A percentile compares a stretch with the other conserved stretches of the same genome.
Evolutionary conservation across 768 basidiomycete genomes (phyloP).

Genomic region (Dendrothele bispora): DNA sequence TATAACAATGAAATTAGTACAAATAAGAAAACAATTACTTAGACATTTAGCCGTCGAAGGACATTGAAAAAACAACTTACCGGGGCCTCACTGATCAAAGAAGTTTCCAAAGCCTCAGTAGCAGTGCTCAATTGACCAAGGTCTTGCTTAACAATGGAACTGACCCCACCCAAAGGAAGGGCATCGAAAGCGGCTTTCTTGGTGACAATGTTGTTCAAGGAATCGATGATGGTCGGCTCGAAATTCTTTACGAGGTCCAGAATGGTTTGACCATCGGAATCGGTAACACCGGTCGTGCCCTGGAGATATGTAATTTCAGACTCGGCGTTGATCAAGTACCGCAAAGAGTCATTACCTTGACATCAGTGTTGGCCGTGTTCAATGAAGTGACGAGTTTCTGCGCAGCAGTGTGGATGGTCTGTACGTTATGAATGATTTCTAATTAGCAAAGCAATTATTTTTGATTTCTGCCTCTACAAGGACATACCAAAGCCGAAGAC

Average conservation of each 20-base stretch:
- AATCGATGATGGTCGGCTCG: constrained; percentile 24
- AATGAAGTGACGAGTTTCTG: constrained; percentile 18
- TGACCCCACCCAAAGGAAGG: constrained; percentile 27
- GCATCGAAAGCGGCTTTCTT: constrained; percentile 27
- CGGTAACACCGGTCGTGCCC: constrained; percentile 21
- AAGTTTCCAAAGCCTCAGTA: constrained; percentile 20
- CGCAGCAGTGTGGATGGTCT: constrained; percentile 28
- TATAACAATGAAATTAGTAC: constrained; percentile 7
- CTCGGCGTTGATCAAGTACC: no score
- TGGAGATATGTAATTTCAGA: not conserved
- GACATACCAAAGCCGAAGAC: constrained; percentile 1
- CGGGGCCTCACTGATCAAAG: constrained; percentile 25
- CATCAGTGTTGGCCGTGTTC: constrained; percentile 22
- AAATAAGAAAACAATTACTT: not conserved
- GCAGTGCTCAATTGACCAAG: constrained; percentile 20
- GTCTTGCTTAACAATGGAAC: constrained; percentile 28
- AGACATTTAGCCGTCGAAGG: no score
- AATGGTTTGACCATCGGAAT: constrained; percentile 24
- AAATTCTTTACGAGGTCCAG: constrained; percentile 20
- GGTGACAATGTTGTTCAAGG: constrained; percentile 19
- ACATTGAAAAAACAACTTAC: constrained; percentile 21
- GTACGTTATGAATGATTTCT: no score
- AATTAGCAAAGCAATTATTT: no score
- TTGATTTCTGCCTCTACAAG: no score
- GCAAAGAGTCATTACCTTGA: constrained; percentile 26